A percentile compares a stretch with the other conserved stretches of the same genome.
Evolutionary conservation across 768 basidiomycete species (phyloP).

Genomic region (Agaricus subrufescens): DNA sequence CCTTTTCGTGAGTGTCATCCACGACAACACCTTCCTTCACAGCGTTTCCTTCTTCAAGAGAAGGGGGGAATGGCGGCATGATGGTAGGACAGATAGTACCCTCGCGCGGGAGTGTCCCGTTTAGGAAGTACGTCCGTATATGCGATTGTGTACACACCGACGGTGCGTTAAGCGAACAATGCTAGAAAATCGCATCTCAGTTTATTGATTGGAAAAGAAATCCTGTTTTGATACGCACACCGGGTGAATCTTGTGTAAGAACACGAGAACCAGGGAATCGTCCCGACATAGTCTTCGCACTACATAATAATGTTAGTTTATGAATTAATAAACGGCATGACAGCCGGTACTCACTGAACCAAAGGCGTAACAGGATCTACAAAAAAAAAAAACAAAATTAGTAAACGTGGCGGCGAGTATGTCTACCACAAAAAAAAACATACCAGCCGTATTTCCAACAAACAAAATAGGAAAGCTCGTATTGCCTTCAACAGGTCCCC

Average conservation of each 20-base stretch:
- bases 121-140: conserved; percentile 33
- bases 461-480: conserved; percentile 35
- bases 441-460: conserved; percentile 37
- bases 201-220: neutral
- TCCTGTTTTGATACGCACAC: conserved; percentile 21
- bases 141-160: conserved; percentile 29
- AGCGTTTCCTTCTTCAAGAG: neutral
- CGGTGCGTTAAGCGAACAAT: conserved; percentile 26
- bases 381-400: neutral
- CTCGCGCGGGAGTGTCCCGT: conserved; percentile 33
- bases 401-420: neutral
- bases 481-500: conserved; percentile 31
- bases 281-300: conserved; percentile 33
- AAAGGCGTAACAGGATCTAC: conserved; percentile 28
- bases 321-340: neutral
- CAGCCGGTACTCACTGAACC: conserved; percentile 15
- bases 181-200: conserved; percentile 16
- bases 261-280: conserved; percentile 35
- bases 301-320: conserved; percentile 11
- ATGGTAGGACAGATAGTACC: conserved; percentile 35
- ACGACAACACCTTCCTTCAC: neutral
- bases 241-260: conserved; percentile 36
- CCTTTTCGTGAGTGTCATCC: neutral
- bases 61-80: conserved; percentile 19
- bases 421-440: neutral